Percentiles rank a stretch among this genome's conserved stretches.
Evolutionary conservation across 176 grass and related monocot genomes (phyloP).

Genomic region (Oryza coarctata): DNA sequence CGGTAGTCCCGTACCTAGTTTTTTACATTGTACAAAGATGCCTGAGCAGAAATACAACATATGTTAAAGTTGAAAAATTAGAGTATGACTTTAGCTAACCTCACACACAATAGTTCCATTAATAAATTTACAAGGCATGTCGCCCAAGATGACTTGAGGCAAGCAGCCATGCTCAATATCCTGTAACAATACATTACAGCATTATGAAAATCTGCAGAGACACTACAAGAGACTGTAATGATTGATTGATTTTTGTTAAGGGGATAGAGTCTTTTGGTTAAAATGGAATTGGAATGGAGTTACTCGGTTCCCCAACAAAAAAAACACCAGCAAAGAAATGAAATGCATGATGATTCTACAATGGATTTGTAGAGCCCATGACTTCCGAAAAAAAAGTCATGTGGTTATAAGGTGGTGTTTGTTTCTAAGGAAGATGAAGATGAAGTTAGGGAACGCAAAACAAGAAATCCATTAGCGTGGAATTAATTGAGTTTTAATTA

Average conservation of each 20-base stretch:
- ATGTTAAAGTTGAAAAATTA: neutral
- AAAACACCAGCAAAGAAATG: slow-evolving; percentile 11
- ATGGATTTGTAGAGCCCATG: neutral
- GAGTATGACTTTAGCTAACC: slow-evolving; percentile 28
- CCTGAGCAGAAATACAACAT: slow-evolving; percentile 25
- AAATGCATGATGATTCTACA: neutral
- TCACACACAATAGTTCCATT: slow-evolving; percentile 59
- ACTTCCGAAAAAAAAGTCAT: neutral
- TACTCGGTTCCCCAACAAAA: neutral
- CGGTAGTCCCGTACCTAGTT: slow-evolving; percentile 57
- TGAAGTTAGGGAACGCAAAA: too few relatives aligned
- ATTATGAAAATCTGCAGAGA: neutral
- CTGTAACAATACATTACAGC: slow-evolving; percentile 21
- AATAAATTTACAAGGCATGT: slow-evolving; percentile 44
- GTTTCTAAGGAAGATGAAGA: too few relatives aligned
- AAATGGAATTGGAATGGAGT: neutral
- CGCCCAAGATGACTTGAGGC: slow-evolving; percentile 48
- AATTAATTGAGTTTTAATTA: too few relatives aligned
- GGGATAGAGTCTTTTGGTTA: neutral
- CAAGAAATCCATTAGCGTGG: too few relatives aligned
- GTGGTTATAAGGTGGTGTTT: neutral
- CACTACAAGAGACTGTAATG: neutral
- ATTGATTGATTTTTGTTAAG: neutral
- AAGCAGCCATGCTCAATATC: slow-evolving; percentile 63
- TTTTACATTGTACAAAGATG: slow-evolving; percentile 29